Conservation (phyloP, 257 asterid species). For the Solanum dulcamara region DNA sequence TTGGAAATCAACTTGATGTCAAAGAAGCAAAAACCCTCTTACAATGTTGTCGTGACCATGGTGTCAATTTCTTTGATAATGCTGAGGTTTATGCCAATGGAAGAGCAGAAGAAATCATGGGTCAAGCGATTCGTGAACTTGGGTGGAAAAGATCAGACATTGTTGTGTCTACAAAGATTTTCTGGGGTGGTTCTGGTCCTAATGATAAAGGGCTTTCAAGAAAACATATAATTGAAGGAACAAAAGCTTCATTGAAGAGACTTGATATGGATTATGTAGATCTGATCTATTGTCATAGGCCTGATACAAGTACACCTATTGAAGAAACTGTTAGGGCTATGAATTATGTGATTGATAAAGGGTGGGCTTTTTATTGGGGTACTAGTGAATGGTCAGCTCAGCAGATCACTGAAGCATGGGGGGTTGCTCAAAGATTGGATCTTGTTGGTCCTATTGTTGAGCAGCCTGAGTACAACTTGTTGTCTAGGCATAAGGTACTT, state of each 20-base stretch:
- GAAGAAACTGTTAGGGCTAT: slow-evolving; percentile 97
- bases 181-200: slow-evolving; percentile 98
- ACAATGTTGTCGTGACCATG: slow-evolving; percentile 87
- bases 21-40: slow-evolving; percentile 88
- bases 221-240: slow-evolving; percentile 84
- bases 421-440: slow-evolving; percentile 72
- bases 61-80: slow-evolving; percentile 92
- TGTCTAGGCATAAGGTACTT: slow-evolving; percentile 74
- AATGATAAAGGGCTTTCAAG: slow-evolving; percentile 91
- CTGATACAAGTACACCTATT: slow-evolving; percentile 70
- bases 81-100: slow-evolving; percentile 99
- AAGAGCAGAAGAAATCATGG: slow-evolving; percentile 97
- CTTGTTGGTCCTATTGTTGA: slow-evolving; percentile 92
- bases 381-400: slow-evolving; percentile 98
- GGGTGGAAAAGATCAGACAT: slow-evolving; percentile 93
- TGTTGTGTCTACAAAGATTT: slow-evolving; percentile 87
- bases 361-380: slow-evolving; percentile 99
- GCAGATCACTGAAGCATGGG: slow-evolving; percentile 99
- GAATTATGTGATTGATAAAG: slow-evolving; percentile 90
- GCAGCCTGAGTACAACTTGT: slow-evolving; percentile 92
- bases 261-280: slow-evolving; percentile 92
- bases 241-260: slow-evolving; percentile 60
- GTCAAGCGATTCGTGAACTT: slow-evolving; percentile 88
- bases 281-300: slow-evolving; percentile 73
- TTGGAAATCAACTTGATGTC: slow-evolving; percentile 93